A percentile compares a stretch with the other conserved stretches of the same genome.
These are phyloP conservation scores for Platismatia glauca DNA, from an alignment of 495 filamentous ascomycete species.

Conservation along the genomic window DNA sequence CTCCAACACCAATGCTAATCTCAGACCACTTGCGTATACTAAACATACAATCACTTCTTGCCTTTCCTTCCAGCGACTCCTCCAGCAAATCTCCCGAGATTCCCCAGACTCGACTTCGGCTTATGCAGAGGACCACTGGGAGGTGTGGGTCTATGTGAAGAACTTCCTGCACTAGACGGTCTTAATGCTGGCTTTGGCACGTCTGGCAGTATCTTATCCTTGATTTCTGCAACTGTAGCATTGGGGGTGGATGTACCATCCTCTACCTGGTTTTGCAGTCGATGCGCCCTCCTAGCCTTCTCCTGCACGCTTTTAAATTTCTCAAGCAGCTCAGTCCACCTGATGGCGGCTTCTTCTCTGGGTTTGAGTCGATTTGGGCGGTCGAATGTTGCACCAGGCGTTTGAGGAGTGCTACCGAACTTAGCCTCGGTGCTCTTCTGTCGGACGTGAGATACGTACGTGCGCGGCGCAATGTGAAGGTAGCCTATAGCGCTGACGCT, in stretches of 20 bases:
- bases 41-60: slow-evolving; percentile 30
- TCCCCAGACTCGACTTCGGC: slow-evolving; percentile 55
- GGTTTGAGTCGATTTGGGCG: slow-evolving; percentile 74
- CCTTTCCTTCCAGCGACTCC: slow-evolving; percentile 54
- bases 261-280: slow-evolving; percentile 25
- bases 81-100: slow-evolving; percentile 58
- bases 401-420: slow-evolving; percentile 23
- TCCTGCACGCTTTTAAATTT: slow-evolving; percentile 92
- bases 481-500: slow-evolving; percentile 95
- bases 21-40: not conserved
- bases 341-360: slow-evolving; percentile 73
- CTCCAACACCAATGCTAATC: slow-evolving; percentile 1
- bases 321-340: slow-evolving; percentile 91
- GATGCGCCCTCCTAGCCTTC: slow-evolving; percentile 49
- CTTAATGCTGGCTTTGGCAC: slow-evolving; percentile 28
- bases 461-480: slow-evolving; percentile 72
- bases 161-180: slow-evolving; percentile 31
- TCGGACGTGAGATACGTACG: slow-evolving; percentile 51
- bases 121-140: slow-evolving; percentile 40
- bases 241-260: slow-evolving; percentile 24
- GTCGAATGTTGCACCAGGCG: slow-evolving; percentile 41
- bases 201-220: slow-evolving; percentile 38
- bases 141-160: slow-evolving; percentile 37
- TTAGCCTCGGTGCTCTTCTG: slow-evolving; percentile 28
- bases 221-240: slow-evolving; percentile 30